Evolutionary conservation across 495 filamentous ascomycete genomes (phyloP).

Genomic region (Oidiodendron maius): DNA sequence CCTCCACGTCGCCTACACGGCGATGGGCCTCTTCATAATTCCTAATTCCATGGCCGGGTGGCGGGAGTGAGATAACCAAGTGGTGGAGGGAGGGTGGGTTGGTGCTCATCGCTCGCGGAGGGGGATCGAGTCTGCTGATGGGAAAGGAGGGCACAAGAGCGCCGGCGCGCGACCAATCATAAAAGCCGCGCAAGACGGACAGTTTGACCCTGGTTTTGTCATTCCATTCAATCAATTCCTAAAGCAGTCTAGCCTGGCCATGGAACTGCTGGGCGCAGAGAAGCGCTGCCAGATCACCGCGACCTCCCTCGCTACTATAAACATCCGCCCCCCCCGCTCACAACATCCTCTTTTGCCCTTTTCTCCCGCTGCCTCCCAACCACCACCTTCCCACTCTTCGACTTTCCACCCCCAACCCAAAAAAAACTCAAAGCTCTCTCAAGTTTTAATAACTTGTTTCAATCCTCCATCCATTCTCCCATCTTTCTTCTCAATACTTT

Average conservation of each 20-base stretch:
- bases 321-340: constrained; percentile 6
- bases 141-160: background rate
- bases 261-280: background rate
- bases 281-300: background rate
- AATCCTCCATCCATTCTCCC: background rate
- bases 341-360: constrained; percentile 8
- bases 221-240: background rate
- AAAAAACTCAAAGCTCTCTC: background rate
- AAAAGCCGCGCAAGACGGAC: too few species aligned
- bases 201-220: background rate
- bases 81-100: too few species aligned
- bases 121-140: background rate
- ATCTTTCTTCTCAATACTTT: background rate
- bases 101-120: too few species aligned
- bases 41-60: too few species aligned
- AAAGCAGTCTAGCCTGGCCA: background rate
- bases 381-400: background rate
- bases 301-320: constrained; percentile 8
- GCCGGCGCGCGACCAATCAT: background rate
- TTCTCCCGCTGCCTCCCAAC: constrained; percentile 6
- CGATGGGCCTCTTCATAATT: too few species aligned
- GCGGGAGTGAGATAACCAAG: too few species aligned
- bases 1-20: too few species aligned
- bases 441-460: background rate
- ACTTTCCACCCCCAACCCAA: background rate